phyloP scores from a whole-genome alignment of 345 rosid genomes.

The Mallotus nudiflorus region DNA sequence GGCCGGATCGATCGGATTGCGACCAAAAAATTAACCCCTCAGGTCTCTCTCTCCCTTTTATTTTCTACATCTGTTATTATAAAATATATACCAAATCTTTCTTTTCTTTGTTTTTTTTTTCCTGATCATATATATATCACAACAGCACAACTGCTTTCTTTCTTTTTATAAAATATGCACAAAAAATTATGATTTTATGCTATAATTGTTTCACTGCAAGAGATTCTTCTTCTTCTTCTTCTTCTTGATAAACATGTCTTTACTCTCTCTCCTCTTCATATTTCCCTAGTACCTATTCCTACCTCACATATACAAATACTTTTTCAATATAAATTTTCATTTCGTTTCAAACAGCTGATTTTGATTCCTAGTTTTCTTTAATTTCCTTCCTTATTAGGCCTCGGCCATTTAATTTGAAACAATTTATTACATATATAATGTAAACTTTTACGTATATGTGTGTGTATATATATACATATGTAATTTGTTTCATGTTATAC shows the following conservation, averaged over 20 bases:
- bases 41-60: constrained; percentile 55
- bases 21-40: constrained; percentile 41
- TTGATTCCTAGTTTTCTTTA: neutral
- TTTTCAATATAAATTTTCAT: no score
- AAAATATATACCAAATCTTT: no score
- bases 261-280: constrained; percentile 1
- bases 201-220: constrained; percentile 21
- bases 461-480: no score
- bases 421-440: no score
- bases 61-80: constrained; percentile 10
- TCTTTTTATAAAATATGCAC: constrained; percentile 7
- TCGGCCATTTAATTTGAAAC: no score
- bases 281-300: neutral
- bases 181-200: neutral
- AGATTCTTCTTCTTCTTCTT: constrained; percentile 28
- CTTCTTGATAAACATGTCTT: neutral
- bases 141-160: constrained; percentile 15
- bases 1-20: constrained; percentile 55
- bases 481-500: neutral
- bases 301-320: no score
- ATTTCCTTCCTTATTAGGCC: neutral
- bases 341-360: neutral
- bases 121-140: neutral
- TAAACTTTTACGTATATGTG: neutral
- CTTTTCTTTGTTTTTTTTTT: no score